These are phyloP conservation scores for Apiotrichum laibachii DNA, from an alignment of 1,284 basidiomycete genomes.

Conservation along the genomic window DNA sequence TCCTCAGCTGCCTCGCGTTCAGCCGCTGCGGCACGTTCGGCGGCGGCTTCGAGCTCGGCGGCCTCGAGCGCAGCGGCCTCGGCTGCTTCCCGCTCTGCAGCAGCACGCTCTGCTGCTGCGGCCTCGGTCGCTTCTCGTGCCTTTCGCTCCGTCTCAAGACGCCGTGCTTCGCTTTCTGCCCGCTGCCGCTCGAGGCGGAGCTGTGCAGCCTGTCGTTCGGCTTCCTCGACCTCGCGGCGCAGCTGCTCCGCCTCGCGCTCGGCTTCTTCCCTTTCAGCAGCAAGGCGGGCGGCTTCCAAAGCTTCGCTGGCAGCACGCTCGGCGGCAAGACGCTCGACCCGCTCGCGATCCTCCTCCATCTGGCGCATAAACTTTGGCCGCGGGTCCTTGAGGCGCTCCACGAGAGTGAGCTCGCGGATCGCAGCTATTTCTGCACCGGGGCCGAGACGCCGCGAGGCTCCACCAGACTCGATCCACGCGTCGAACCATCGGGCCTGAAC, in stretches of 20 bases:
- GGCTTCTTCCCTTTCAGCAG: not conserved
- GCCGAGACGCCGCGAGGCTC: constrained; percentile 12
- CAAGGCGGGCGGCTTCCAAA: constrained; percentile 1
- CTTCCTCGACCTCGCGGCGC: not conserved
- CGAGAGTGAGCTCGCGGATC: constrained; percentile 36
- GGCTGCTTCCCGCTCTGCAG: no score
- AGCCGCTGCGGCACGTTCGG: no score
- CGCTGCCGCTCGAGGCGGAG: not conserved
- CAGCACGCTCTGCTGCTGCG: no score
- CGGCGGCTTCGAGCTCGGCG: no score
- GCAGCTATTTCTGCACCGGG: constrained; percentile 14
- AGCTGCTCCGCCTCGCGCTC: not conserved
- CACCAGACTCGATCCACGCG: constrained; percentile 29
- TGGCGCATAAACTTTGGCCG: constrained; percentile 34
- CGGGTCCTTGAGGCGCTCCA: constrained; percentile 29
- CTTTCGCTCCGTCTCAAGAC: no score
- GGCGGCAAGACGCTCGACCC: not conserved
- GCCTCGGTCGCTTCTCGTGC: no score
- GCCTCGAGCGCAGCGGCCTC: no score
- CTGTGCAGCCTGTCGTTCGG: constrained; percentile 1
- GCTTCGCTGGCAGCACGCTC: constrained; percentile 2
- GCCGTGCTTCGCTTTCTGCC: no score
- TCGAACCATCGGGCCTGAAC: constrained; percentile 43
- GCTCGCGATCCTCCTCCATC: constrained; percentile 23
- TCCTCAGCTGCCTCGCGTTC: no score